Conservation (phyloP, 1,139 yeast species). For the Eremothecium gossypii region DNA sequence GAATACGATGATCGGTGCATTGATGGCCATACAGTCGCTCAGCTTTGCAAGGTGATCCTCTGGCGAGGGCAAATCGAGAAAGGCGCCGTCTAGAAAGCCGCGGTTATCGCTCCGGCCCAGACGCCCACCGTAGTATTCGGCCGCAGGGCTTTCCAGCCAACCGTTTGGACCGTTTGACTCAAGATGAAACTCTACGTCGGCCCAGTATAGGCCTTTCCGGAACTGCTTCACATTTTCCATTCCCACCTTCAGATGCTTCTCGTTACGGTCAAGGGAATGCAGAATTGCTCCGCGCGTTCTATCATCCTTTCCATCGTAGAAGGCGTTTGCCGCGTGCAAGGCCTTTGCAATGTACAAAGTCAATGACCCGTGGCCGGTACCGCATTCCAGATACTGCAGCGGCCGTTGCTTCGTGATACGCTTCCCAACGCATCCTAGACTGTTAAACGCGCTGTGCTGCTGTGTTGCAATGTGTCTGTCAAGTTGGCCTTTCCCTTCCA, state of each 20-base stretch:
- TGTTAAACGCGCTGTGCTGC: neutral
- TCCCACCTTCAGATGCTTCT: slow-evolving; percentile 5
- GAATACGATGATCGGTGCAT: slow-evolving; percentile 32
- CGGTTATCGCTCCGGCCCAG: neutral
- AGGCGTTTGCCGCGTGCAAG: slow-evolving; percentile 37
- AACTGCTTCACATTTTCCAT: slow-evolving; percentile 6
- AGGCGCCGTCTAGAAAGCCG: neutral
- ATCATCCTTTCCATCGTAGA: slow-evolving; percentile 20
- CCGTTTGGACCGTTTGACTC: slow-evolving; percentile 32
- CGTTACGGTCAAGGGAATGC: slow-evolving; percentile 35
- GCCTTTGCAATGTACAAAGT: slow-evolving; percentile 36
- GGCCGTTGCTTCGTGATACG: slow-evolving; percentile 17
- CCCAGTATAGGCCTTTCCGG: slow-evolving; percentile 32
- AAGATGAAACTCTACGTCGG: slow-evolving; percentile 38
- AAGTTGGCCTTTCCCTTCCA: slow-evolving; percentile 6
- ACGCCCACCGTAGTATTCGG: slow-evolving; percentile 11
- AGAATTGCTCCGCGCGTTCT: slow-evolving; percentile 35
- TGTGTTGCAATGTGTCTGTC: slow-evolving; percentile 5
- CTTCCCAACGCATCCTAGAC: slow-evolving; percentile 5
- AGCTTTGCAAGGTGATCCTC: neutral
- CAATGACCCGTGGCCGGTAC: slow-evolving; percentile 45
- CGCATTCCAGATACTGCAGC: slow-evolving; percentile 39
- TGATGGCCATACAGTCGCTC: neutral
- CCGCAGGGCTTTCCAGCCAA: slow-evolving; percentile 30
- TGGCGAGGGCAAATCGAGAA: neutral